Evolutionary conservation across 2,329 filamentous ascomycete species (phyloP).

Genomic region (Fusarium equiseti): DNA sequence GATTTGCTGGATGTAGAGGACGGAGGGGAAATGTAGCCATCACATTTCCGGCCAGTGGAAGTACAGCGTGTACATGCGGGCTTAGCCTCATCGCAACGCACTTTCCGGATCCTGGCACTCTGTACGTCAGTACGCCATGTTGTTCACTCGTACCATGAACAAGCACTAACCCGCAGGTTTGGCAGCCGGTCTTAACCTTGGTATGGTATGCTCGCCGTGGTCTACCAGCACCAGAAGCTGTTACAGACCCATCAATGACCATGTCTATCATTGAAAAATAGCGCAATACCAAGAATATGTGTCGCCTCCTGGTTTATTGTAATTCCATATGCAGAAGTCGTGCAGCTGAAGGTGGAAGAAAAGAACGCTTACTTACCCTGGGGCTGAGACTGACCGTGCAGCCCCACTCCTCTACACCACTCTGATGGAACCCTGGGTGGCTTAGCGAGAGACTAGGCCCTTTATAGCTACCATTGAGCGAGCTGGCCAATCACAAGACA

Average conservation of each 20-base stretch:
- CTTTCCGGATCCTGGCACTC: background rate
- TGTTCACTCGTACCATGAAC: too few relatives aligned
- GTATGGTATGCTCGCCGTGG: background rate
- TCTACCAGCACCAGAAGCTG: too few relatives aligned
- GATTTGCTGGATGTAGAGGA: rapidly evolving
- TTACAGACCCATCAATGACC: rapidly evolving
- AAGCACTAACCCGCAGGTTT: background rate
- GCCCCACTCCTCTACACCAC: background rate
- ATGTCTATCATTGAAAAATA: background rate
- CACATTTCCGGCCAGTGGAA: slow-evolving; percentile 18
- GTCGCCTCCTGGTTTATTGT: background rate
- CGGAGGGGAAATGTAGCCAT: slow-evolving; percentile 6
- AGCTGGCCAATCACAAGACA: background rate
- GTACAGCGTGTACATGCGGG: slow-evolving; percentile 13
- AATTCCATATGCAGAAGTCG: background rate
- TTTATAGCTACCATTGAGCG: background rate
- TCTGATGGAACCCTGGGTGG: background rate
- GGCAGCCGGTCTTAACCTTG: background rate
- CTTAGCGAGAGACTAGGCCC: background rate
- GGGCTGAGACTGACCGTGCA: background rate
- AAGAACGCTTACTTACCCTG: background rate
- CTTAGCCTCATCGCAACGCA: background rate
- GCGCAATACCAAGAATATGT: background rate
- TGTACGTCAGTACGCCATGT: background rate
- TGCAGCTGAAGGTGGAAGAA: background rate